These are phyloP conservation scores for Debaryomyces robertsiae DNA, from an alignment of 1,139 yeast genomes.

Conservation along the genomic window DNA sequence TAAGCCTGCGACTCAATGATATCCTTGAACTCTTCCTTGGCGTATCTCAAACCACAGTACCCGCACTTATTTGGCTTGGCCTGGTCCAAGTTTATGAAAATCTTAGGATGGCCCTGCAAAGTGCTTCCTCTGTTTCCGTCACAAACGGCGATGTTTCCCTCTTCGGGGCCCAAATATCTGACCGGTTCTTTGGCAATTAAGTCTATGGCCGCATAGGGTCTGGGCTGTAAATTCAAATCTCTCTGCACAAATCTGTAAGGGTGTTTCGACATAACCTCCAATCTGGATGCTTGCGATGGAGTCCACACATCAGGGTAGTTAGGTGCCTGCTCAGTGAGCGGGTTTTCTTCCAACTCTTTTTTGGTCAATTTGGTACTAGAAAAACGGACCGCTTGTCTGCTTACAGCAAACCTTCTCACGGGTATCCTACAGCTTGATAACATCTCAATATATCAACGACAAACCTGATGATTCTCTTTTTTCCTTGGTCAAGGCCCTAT, in stretches of 20 bases:
- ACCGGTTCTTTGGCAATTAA: constrained; percentile 77
- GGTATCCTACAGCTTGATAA: constrained; percentile 10
- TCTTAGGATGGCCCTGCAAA: constrained; percentile 84
- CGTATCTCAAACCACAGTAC: constrained; percentile 75
- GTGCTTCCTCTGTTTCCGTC: constrained; percentile 74
- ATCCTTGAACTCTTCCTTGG: constrained; percentile 50
- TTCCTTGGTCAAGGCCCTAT: not conserved
- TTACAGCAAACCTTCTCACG: constrained; percentile 11
- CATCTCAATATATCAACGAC: constrained; percentile 6
- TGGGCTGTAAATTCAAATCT: constrained; percentile 70
- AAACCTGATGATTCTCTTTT: not conserved
- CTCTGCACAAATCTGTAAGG: constrained; percentile 71
- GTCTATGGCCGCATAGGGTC: constrained; percentile 83
- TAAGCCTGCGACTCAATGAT: constrained; percentile 34
- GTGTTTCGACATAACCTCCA: constrained; percentile 55
- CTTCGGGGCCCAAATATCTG: constrained; percentile 54
- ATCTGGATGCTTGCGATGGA: constrained; percentile 62
- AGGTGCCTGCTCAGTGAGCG: constrained; percentile 65
- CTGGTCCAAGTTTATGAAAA: constrained; percentile 77
- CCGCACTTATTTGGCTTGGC: constrained; percentile 74
- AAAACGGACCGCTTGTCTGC: constrained; percentile 15
- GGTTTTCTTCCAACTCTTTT: constrained; percentile 38
- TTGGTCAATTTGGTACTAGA: constrained; percentile 41
- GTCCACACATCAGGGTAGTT: constrained; percentile 76
- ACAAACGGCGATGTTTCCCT: constrained; percentile 71